Conservation (phyloP, 495 filamentous ascomycete species). For the Penicillium mononematosum region DNA sequence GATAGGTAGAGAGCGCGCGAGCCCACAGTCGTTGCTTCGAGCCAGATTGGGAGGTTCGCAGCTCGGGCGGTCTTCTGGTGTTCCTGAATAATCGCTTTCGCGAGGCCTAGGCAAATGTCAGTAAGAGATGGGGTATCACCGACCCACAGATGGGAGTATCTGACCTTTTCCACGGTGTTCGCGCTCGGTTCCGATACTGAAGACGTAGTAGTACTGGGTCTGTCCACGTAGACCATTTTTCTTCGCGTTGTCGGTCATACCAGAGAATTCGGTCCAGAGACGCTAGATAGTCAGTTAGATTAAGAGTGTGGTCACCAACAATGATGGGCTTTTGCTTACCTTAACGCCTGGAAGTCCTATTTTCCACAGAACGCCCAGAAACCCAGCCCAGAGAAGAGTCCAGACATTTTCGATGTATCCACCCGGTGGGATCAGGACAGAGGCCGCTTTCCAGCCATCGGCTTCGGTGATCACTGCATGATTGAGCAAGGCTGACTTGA, state of each 20-base stretch:
- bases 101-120: slow-evolving; percentile 21
- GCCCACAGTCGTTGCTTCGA: slow-evolving; percentile 27
- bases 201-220: slow-evolving; percentile 30
- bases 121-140: not conserved
- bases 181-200: slow-evolving; percentile 29
- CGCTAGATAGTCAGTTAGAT: slow-evolving; percentile 13
- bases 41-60: slow-evolving; percentile 32
- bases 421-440: slow-evolving; percentile 26
- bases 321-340: slow-evolving; percentile 11
- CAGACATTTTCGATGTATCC: slow-evolving; percentile 22
- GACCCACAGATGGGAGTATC: not conserved
- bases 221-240: slow-evolving; percentile 25
- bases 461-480: slow-evolving; percentile 30
- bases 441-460: slow-evolving; percentile 30
- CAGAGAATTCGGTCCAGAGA: slow-evolving; percentile 28
- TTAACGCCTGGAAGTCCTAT: slow-evolving; percentile 25
- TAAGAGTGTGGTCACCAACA: not conserved
- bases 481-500: slow-evolving; percentile 29
- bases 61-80: slow-evolving; percentile 21
- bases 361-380: slow-evolving; percentile 24
- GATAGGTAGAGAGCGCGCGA: slow-evolving; percentile 29
- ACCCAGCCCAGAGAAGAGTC: slow-evolving; percentile 25
- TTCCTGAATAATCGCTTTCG: slow-evolving; percentile 25
- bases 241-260: slow-evolving; percentile 31
- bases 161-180: slow-evolving; percentile 32